Conservation (phyloP, 1,284 basidiomycete species). For the Austroboletus niveus region DNA sequence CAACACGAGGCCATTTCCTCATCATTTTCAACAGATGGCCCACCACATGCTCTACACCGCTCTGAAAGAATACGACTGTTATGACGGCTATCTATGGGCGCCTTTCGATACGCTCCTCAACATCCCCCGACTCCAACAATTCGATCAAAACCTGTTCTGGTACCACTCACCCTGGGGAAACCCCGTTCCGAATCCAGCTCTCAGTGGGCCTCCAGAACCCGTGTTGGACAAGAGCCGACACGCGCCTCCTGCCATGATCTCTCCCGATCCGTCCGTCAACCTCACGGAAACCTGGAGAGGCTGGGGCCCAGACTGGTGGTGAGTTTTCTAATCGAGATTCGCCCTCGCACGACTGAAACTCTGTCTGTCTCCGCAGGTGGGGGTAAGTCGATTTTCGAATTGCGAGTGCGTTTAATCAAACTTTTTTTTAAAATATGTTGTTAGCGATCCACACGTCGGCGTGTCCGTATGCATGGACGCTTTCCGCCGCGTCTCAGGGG, state of each 20-base stretch:
- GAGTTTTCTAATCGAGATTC: conserved; percentile 7
- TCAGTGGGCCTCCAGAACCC: conserved; percentile 18
- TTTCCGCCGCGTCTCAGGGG: conserved; percentile 35
- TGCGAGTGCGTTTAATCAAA: not conserved
- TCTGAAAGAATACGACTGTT: conserved; percentile 43
- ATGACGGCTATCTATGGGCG: conserved; percentile 51
- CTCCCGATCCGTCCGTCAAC: conserved; percentile 39
- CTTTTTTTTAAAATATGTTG: not conserved
- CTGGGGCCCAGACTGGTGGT: conserved; percentile 47
- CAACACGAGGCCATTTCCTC: not conserved
- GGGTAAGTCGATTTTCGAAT: conserved; percentile 29
- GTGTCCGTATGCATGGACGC: conserved; percentile 43
- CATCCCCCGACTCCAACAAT: conserved; percentile 45
- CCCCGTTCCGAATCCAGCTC: conserved; percentile 41
- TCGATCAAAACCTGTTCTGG: conserved; percentile 45
- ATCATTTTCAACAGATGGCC: conserved; percentile 37
- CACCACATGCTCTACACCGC: conserved; percentile 54
- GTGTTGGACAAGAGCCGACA: conserved; percentile 28
- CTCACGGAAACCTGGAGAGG: conserved; percentile 38
- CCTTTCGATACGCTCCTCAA: conserved; percentile 52
- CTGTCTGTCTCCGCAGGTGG: conserved; percentile 33
- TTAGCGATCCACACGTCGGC: conserved; percentile 45
- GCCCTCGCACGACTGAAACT: conserved; percentile 3
- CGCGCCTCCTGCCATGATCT: conserved; percentile 38
- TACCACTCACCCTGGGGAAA: conserved; percentile 48